Base-by-base conservation (phyloP, 1,284 basidiomycete genomes). In the Puccinia sorghi region DNA sequence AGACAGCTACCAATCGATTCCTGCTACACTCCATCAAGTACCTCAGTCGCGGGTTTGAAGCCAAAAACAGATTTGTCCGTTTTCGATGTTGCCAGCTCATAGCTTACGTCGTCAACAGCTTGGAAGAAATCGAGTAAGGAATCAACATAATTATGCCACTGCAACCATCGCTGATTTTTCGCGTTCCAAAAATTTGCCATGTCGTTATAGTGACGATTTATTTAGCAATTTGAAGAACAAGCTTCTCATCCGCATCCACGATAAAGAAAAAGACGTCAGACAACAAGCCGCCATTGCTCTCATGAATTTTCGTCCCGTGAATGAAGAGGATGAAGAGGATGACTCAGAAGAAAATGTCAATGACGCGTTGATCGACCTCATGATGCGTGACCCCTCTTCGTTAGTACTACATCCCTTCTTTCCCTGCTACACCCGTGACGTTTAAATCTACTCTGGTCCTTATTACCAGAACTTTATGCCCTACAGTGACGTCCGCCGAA, bases 31-130 rank as follows among this genome's bases (percentile, higher is more conserved):
- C 97, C 82, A 86, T 91, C 0, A 85, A 88, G 13, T 88, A 90
- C 64, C 86, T 97, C 3, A 86, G 97, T 75, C 89, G 89, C 69
- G 94, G 94, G 0, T 94, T 94, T 84, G 85, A 88, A 13, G 92
- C 94, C 3, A 97, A 96, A 85, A 92, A 95, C 87, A 97, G 96
- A 86, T 88, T 89, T 74, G 90, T 93, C 32, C 88, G 94, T 13
- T 93, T 91, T 82, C 89, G 94, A 22, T 91, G 90, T 80, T 88
- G 93, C 0, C 90, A 92, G 79, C 85, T 92, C 50, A 88, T 93
- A n/a, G 90, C 91, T 0, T 90, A 92, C 81, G 90, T 93, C 86
- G 90, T 95, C 69, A 88, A 89, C 4, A 89, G 90, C 80, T 86
- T 95, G 1, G 91, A 92, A 12, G 91, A 93, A 86, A 89, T 95